These are phyloP conservation scores for Stylonectria norvegica DNA, from an alignment of 2,329 filamentous ascomycete species.

Conservation along the genomic window DNA sequence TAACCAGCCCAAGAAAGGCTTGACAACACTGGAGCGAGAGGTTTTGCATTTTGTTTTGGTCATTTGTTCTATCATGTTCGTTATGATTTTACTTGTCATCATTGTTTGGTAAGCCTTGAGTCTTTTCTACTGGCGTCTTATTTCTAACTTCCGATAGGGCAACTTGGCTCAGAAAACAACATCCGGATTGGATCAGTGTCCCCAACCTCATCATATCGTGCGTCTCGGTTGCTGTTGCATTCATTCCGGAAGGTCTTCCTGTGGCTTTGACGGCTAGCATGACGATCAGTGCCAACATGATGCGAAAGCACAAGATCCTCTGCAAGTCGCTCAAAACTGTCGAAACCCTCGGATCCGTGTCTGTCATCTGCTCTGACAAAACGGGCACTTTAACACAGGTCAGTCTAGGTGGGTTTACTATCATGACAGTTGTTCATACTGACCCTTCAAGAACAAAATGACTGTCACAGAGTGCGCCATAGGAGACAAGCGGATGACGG, in stretches of 20 bases:
- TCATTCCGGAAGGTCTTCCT: constrained; percentile 71
- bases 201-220: constrained; percentile 69
- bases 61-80: constrained; percentile 64
- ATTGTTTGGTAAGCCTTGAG: constrained; percentile 55
- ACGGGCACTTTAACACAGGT: constrained; percentile 65
- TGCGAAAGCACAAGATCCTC: constrained; percentile 72
- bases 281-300: constrained; percentile 73
- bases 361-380: constrained; percentile 74
- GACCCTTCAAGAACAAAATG: constrained; percentile 60
- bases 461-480: constrained; percentile 66
- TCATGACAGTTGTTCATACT: constrained; percentile 1
- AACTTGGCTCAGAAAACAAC: constrained; percentile 62
- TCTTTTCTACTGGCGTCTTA: neutral
- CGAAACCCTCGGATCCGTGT: constrained; percentile 70
- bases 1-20: constrained; percentile 61
- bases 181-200: constrained; percentile 71
- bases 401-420: constrained; percentile 13
- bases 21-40: constrained; percentile 70
- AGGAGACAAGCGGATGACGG: constrained; percentile 46
- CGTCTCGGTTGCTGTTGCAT: constrained; percentile 69
- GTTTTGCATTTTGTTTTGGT: constrained; percentile 69
- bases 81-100: constrained; percentile 62
- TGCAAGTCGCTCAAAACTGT: constrained; percentile 79
- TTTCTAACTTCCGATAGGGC: constrained; percentile 44
- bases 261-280: constrained; percentile 68